Conservation (phyloP, 805 yeast genomes). For the Barnettozyma populi region DNA sequence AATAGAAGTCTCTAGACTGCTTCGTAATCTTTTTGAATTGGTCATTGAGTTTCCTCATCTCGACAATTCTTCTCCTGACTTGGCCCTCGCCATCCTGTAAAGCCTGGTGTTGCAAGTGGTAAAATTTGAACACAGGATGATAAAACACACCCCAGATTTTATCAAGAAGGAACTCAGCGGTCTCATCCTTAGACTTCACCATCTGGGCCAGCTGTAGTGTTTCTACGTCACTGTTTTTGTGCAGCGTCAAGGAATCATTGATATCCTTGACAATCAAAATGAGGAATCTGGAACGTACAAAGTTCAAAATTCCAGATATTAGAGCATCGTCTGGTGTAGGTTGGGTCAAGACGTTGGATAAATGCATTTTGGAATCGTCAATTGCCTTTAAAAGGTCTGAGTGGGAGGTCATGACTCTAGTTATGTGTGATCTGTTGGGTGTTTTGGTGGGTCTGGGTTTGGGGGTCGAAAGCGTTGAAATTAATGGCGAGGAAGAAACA, state of each 20-base stretch:
- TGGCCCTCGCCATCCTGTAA: constrained; percentile 14
- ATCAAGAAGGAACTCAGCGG: constrained; percentile 37
- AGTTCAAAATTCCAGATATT: constrained; percentile 39
- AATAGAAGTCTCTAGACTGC: constrained; percentile 44
- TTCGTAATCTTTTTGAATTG: constrained; percentile 44
- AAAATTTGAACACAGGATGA: constrained; percentile 58
- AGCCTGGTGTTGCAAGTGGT: constrained; percentile 13
- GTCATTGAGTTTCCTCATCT: constrained; percentile 50
- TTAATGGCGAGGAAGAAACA: background rate
- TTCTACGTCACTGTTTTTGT: background rate
- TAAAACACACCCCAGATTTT: constrained; percentile 56
- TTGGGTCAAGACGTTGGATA: constrained; percentile 7
- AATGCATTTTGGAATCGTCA: constrained; percentile 11
- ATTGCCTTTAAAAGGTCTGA: constrained; percentile 4
- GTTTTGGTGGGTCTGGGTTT: background rate
- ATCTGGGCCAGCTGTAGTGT: constrained; percentile 12
- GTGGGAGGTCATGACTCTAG: constrained; percentile 1
- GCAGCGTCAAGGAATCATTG: constrained; percentile 11
- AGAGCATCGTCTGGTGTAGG: constrained; percentile 19
- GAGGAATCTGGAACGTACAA: constrained; percentile 42
- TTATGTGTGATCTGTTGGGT: background rate
- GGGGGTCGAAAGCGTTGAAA: background rate
- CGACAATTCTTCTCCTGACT: constrained; percentile 35
- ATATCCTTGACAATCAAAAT: constrained; percentile 38
- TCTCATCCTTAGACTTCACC: constrained; percentile 1